A percentile compares a stretch with the other conserved stretches of the same genome.
Conservation (phyloP, 306 rosid genomes). For the Calophaca sinica region DNA sequence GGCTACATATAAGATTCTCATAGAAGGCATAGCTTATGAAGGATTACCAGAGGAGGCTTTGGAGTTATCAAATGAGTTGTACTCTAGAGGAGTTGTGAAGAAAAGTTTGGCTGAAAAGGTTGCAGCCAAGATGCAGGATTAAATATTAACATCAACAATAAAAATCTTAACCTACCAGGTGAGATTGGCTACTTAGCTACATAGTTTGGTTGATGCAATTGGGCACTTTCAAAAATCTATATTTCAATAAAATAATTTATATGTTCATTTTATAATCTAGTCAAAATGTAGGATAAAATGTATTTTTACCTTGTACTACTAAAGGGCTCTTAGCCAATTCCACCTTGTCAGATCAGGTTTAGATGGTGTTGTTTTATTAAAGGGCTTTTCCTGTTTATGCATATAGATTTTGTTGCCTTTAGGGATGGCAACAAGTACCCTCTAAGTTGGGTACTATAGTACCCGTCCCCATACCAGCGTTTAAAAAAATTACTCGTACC, state of each 20-base stretch:
- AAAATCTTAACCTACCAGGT: too few species aligned
- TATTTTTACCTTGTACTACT: neutral
- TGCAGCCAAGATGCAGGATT: conserved; percentile 38
- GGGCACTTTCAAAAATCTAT: too few species aligned
- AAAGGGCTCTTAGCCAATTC: neutral
- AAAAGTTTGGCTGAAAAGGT: conserved; percentile 81
- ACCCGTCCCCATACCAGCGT: too few species aligned
- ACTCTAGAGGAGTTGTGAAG: conserved; percentile 79
- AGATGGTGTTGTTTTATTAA: neutral
- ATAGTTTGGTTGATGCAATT: too few species aligned
- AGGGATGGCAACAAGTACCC: too few species aligned
- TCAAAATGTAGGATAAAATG: conserved; percentile 55
- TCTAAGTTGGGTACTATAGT: too few species aligned
- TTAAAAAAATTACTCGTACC: too few species aligned
- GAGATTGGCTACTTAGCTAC: too few species aligned
- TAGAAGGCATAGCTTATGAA: conserved; percentile 86
- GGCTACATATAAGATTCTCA: conserved; percentile 83
- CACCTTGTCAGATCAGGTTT: too few species aligned
- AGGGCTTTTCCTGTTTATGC: neutral
- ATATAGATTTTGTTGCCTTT: neutral
- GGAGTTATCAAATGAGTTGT: conserved; percentile 70
- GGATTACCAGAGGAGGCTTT: conserved; percentile 87
- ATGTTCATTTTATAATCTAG: too few species aligned
- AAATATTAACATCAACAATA: neutral
- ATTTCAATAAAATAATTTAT: too few species aligned